Evolutionary conservation across 78 protist species (phyloP).

Genomic region (Parvularia atlantis): DNA sequence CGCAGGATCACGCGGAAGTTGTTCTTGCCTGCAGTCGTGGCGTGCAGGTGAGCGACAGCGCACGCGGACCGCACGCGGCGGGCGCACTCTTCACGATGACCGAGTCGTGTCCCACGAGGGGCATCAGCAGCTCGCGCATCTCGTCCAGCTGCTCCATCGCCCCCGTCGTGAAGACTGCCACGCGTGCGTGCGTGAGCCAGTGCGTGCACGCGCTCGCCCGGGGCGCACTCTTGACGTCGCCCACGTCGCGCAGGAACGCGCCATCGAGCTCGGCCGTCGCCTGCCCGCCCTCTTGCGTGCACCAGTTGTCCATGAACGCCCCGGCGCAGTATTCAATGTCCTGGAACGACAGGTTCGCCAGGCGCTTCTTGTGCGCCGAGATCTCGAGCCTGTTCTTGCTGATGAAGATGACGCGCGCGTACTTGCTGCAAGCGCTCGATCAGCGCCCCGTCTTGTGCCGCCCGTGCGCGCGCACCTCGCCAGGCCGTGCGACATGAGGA

Average conservation of each 20-base stretch:
- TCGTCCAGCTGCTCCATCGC: no score
- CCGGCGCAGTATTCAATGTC: neutral
- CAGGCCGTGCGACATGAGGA: neutral
- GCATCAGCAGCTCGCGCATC: no score
- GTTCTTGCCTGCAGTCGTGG: no score
- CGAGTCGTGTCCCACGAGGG: no score
- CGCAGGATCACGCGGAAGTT: no score
- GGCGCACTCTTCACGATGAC: no score
- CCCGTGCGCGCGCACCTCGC: neutral
- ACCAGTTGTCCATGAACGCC: neutral
- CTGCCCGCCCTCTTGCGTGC: neutral
- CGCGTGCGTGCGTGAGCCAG: no score
- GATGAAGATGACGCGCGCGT: neutral
- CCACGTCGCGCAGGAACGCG: neutral
- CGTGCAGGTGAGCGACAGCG: no score
- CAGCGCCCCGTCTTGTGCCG: neutral
- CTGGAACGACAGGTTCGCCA: neutral
- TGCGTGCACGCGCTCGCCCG: no score
- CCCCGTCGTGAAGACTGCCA: no score
- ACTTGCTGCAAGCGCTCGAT: neutral
- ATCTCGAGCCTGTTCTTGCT: neutral
- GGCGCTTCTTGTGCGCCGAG: neutral
- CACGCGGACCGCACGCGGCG: no score
- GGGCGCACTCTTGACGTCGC: no score
- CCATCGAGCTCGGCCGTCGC: neutral